Conservation (phyloP, 2,329 filamentous ascomycete genomes). For the Ophiognomonia clavigignenti-juglandacearum region DNA sequence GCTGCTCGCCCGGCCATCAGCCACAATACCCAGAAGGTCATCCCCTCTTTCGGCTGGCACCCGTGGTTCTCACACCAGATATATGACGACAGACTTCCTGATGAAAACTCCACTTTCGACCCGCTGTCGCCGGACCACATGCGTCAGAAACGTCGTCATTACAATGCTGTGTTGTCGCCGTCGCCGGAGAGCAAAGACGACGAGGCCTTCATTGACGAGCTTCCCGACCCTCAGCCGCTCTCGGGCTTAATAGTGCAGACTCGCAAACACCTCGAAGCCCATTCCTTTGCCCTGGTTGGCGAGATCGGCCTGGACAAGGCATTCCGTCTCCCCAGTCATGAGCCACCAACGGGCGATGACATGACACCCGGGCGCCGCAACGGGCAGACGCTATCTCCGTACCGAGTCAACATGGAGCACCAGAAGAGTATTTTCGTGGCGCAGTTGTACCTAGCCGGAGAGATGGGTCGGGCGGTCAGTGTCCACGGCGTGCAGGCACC, state of each 20-base stretch:
- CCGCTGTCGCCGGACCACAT: conserved; percentile 19
- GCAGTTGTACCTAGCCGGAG: conserved; percentile 67
- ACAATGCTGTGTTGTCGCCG: conserved; percentile 59
- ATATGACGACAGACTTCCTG: conserved; percentile 49
- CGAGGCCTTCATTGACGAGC: conserved; percentile 36
- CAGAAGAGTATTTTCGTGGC: conserved; percentile 61
- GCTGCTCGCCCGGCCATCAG: not conserved
- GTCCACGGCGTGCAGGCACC: conserved; percentile 75
- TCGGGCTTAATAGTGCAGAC: conserved; percentile 55
- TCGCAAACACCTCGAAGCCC: conserved; percentile 45
- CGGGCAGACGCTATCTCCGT: conserved; percentile 61
- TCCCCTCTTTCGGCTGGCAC: conserved; percentile 83
- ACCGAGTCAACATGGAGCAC: conserved; percentile 64
- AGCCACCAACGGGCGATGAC: conserved; percentile 39
- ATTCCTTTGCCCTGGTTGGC: conserved; percentile 65
- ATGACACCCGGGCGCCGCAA: conserved; percentile 68
- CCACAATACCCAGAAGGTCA: conserved; percentile 27
- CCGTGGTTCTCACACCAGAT: conserved; percentile 82
- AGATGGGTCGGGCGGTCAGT: conserved; percentile 60
- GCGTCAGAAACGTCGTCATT: conserved; percentile 51
- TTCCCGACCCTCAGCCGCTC: conserved; percentile 59
- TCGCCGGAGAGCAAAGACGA: conserved; percentile 36
- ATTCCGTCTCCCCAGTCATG: conserved; percentile 62
- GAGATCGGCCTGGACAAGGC: conserved; percentile 75
- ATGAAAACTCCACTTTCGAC: conserved; percentile 31